A percentile compares a stretch with the other conserved stretches of the same genome.
Evolutionary conservation across 305 asterid genomes (phyloP).

Genomic region (Solanum hybrid): DNA sequence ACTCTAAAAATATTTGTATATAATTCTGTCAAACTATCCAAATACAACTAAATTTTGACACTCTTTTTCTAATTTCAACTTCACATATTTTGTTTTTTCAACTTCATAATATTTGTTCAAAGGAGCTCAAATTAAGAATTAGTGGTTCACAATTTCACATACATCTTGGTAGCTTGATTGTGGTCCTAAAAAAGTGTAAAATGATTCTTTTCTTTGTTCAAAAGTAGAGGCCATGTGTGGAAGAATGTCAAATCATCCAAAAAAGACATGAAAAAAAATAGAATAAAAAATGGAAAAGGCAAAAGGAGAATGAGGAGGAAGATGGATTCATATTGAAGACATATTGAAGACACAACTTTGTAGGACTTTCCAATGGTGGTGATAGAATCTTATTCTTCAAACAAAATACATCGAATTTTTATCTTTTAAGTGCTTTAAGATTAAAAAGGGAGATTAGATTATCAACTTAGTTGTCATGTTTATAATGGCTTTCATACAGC

Average conservation of each 20-base stretch:
- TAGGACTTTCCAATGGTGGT: background rate
- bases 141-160: background rate
- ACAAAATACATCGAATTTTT: background rate
- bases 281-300: background rate
- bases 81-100: background rate
- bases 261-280: background rate
- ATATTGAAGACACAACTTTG: background rate
- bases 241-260: background rate
- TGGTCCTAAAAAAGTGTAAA: background rate
- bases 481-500: background rate
- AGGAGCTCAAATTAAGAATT: background rate
- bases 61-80: background rate
- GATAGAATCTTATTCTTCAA: conserved; percentile 1
- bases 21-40: background rate
- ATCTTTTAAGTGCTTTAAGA: background rate
- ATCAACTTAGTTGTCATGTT: background rate
- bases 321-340: conserved; percentile 1
- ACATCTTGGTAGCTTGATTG: background rate
- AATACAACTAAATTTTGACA: background rate
- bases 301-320: background rate
- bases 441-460: background rate
- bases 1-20: background rate
- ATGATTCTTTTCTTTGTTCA: background rate
- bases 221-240: background rate
- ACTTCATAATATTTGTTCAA: background rate